A percentile compares a stretch with the other conserved stretches of the same genome.
phyloP scores from a whole-genome alignment of 2,329 filamentous ascomycete species.

The Paradendryphiella salina region DNA sequence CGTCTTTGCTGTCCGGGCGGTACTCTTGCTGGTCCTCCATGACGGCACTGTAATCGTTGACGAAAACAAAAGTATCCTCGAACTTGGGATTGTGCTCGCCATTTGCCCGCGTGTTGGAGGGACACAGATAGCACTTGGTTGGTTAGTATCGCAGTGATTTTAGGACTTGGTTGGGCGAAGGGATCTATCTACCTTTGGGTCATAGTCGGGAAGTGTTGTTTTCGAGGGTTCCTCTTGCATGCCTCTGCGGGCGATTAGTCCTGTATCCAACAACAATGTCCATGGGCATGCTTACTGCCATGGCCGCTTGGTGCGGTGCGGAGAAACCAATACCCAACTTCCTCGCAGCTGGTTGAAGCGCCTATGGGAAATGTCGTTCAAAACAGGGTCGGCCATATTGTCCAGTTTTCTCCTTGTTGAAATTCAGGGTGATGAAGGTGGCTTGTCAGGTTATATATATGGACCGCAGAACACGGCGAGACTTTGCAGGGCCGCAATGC shows the following conservation, averaged over 20 bases:
- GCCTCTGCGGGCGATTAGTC: slow-evolving; percentile 43
- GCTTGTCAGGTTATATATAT: slow-evolving; percentile 16
- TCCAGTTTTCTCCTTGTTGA: slow-evolving; percentile 9
- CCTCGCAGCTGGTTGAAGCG: slow-evolving; percentile 90
- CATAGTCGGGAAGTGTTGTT: slow-evolving; percentile 71
- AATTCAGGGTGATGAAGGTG: slow-evolving; percentile 5
- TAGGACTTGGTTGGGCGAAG: slow-evolving; percentile 2
- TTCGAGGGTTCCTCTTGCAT: slow-evolving; percentile 54
- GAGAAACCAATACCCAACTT: slow-evolving; percentile 91
- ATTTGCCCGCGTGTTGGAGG: slow-evolving; percentile 83
- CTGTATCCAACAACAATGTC: neutral
- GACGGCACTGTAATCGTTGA: slow-evolving; percentile 97
- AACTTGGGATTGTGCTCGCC: slow-evolving; percentile 88
- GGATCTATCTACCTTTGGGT: slow-evolving; percentile 57
- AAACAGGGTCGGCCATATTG: slow-evolving; percentile 55
- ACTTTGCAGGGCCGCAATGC: slow-evolving; percentile 18
- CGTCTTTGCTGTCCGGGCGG: slow-evolving; percentile 54
- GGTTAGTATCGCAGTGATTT: slow-evolving; percentile 24
- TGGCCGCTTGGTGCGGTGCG: slow-evolving; percentile 92
- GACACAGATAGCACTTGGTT: slow-evolving; percentile 85
- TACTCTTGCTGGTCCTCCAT: slow-evolving; percentile 92
- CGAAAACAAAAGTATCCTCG: slow-evolving; percentile 84
- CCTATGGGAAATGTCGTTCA: slow-evolving; percentile 92
- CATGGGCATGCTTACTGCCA: slow-evolving; percentile 76
- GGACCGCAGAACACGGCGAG: slow-evolving; percentile 13